Evolutionary conservation across 768 basidiomycete species (phyloP).

Genomic region (Auricularia heimuer): DNA sequence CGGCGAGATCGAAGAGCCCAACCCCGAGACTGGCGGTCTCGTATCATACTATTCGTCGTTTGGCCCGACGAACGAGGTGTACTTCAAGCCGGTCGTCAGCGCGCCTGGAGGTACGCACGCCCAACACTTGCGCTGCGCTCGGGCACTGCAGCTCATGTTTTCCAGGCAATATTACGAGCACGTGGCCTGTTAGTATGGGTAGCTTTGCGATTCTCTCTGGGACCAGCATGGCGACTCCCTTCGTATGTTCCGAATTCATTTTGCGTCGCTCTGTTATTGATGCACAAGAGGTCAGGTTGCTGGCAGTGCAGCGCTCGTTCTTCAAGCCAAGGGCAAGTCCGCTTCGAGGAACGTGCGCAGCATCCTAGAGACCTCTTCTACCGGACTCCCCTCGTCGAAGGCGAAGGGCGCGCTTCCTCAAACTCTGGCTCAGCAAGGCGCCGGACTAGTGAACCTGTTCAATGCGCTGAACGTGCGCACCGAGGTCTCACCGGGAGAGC

Average conservation of each 20-base stretch:
- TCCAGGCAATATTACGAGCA: constrained; percentile 11
- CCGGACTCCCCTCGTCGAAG: constrained; percentile 3
- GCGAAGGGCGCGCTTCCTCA: constrained; percentile 7
- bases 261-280: constrained; percentile 26
- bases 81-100: neutral
- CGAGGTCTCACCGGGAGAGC: constrained; percentile 22
- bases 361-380: constrained; percentile 12
- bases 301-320: constrained; percentile 11
- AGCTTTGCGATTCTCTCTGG: constrained; percentile 7
- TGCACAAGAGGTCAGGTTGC: constrained; percentile 22
- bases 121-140: too few species aligned
- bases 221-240: constrained; percentile 12
- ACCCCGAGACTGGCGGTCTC: constrained; percentile 17
- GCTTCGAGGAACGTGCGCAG: constrained; percentile 2
- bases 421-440: constrained; percentile 14
- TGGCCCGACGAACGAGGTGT: constrained; percentile 12
- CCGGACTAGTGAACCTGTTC: constrained; percentile 22
- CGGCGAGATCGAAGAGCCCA: constrained; percentile 13
- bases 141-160: neutral
- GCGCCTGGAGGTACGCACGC: constrained; percentile 10
- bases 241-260: neutral
- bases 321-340: constrained; percentile 10
- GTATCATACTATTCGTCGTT: constrained; percentile 20
- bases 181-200: constrained; percentile 9
- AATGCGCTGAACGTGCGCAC: constrained; percentile 22